phyloP scores from a whole-genome alignment of 2,329 filamentous ascomycete species.

The Trichoderma sp. region DNA sequence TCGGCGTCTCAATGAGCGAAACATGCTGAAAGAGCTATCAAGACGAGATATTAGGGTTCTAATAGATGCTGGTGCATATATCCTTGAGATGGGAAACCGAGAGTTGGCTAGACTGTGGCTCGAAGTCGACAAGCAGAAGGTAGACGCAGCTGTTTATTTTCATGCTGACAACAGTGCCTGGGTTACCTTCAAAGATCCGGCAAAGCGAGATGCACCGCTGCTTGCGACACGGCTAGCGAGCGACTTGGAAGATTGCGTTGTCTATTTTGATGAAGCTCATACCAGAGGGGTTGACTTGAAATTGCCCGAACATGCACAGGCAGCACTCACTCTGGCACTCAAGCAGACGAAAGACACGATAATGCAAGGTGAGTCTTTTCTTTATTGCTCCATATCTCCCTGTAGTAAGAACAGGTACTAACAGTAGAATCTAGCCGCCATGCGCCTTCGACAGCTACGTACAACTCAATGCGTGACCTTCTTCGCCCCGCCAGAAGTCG shows the following conservation, averaged over 20 bases:
- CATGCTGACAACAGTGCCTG: conserved; percentile 40
- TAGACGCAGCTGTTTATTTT: conserved; percentile 60
- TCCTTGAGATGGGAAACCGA: conserved; percentile 63
- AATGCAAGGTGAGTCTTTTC: conserved; percentile 55
- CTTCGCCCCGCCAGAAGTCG: conserved; percentile 62
- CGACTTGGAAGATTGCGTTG: conserved; percentile 54
- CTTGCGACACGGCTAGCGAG: conserved; percentile 59
- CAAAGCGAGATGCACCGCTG: conserved; percentile 53
- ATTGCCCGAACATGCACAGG: conserved; percentile 51
- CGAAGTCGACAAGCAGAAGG: conserved; percentile 44
- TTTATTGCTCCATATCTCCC: background rate
- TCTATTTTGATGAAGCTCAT: conserved; percentile 56
- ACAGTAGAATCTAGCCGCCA: conserved; percentile 54
- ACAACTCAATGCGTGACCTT: conserved; percentile 60
- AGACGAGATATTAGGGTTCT: conserved; percentile 53
- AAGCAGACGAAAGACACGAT: conserved; percentile 64
- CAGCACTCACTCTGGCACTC: conserved; percentile 60
- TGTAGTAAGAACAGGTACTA: background rate
- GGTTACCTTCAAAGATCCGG: conserved; percentile 29
- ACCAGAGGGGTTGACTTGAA: conserved; percentile 64
- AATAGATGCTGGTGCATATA: conserved; percentile 67
- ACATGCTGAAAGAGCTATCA: conserved; percentile 49
- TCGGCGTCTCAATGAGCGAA: conserved; percentile 49
- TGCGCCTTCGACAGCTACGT: conserved; percentile 64
- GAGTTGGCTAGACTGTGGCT: conserved; percentile 57